Evolutionary conservation across 1,284 basidiomycete species (phyloP).

Genomic region (Gomphus sp.): DNA sequence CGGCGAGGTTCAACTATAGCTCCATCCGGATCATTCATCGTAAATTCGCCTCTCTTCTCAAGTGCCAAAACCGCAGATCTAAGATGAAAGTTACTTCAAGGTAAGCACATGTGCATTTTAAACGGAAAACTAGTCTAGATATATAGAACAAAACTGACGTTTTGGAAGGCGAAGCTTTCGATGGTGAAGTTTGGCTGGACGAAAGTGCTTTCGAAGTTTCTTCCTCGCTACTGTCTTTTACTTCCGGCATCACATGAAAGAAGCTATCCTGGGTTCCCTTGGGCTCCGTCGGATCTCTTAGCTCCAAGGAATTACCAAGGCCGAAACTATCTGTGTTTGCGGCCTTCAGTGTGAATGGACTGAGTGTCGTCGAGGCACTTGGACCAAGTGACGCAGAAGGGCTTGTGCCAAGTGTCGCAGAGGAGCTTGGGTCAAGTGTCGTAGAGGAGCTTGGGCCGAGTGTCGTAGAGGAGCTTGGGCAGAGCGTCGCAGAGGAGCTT

Average conservation of each 20-base stretch:
- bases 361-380: no score
- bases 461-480: no score
- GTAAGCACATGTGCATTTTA: background rate
- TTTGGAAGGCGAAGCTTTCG: background rate
- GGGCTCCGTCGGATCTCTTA: background rate
- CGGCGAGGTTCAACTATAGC: slow-evolving; percentile 54
- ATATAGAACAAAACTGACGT: background rate
- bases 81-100: background rate
- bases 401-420: background rate
- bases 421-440: background rate
- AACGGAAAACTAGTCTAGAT: background rate
- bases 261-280: background rate
- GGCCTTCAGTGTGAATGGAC: no score
- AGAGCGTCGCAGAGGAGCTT: no score
- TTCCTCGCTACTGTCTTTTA: slow-evolving; percentile 5
- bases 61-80: slow-evolving; percentile 1
- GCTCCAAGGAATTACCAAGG: background rate
- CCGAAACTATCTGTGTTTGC: background rate
- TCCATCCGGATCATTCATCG: slow-evolving; percentile 1
- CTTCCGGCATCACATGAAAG: background rate
- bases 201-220: background rate
- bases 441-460: no score
- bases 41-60: background rate
- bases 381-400: background rate
- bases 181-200: background rate